Percentiles rank a stretch among this genome's conserved stretches.
Evolutionary conservation across 345 rosid species (phyloP).

Genomic region (Moringa oleifera): DNA sequence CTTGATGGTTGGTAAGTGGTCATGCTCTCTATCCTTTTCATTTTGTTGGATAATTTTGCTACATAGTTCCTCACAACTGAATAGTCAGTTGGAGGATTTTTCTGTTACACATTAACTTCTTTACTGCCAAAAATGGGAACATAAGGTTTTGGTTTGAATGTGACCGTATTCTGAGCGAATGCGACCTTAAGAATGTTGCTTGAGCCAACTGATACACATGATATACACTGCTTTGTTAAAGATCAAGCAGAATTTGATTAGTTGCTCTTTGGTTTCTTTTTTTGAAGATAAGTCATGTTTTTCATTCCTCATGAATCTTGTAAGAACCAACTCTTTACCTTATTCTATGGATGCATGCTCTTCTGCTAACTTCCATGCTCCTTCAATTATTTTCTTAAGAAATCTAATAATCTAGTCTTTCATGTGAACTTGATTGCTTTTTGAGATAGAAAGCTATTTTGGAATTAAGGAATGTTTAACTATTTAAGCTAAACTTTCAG

Average conservation of each 20-base stretch:
- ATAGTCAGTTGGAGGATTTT: neutral
- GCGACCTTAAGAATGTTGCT: neutral
- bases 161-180: neutral
- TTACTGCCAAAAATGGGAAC: neutral
- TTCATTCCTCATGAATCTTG: neutral
- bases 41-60: conserved; percentile 1
- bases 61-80: too few relatives aligned
- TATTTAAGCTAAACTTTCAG: too few relatives aligned
- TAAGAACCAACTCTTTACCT: too few relatives aligned
- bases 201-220: too few relatives aligned
- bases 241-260: too few relatives aligned
- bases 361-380: neutral
- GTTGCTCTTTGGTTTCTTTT: neutral
- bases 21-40: conserved; percentile 1
- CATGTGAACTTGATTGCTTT: neutral
- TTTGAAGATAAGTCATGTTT: neutral
- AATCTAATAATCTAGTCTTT: neutral
- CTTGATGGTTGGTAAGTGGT: conserved; percentile 28
- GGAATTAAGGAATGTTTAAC: neutral
- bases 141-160: neutral
- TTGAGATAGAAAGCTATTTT: neutral
- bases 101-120: neutral
- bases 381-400: neutral
- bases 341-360: too few relatives aligned
- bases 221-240: too few relatives aligned